Base-by-base conservation (phyloP, 768 basidiomycete species). In the Mycena maculata region DNA sequence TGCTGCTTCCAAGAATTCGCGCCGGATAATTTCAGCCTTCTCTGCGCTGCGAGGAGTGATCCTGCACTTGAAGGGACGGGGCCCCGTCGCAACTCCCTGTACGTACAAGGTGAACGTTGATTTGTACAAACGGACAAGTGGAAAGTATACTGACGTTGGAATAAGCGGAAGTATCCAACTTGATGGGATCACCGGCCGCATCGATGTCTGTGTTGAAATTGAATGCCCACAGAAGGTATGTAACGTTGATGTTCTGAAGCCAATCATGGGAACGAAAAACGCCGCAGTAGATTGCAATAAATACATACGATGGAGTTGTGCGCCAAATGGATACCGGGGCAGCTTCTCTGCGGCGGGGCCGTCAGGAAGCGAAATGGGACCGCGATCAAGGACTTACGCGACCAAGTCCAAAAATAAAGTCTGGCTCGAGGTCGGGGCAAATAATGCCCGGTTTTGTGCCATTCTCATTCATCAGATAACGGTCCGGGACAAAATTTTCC, bases 161-260 rank as follows among this genome's bases (percentile, higher is more conserved):
- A 27, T 72, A 71, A 10, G 57, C 61, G 20, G 57, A 68, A 8
- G 63, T 44, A 60, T 74, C 71, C 28, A 64, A 33, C 15, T 53
- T 33, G 28, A 75, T 63, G 15, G 64, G 25, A 6, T 57, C 42
- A 13, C 65, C 65, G 10, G 18, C 23, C 12, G 53, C 45, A 27
- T 67, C 63, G n/a, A 59, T 50, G 15, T 25, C 60, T 0, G 56
- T 36, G 13, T 30, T 67, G 63, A 77, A 79, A 23, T 75, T 60
- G 69, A 79, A 79, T 3, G 74, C 75, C 77, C 77, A 79, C 5
- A 79, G 25, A 3, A 79, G 69, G 55, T 71, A 73, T 71, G 74
- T 75, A 11, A 60, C 61, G 50, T 73, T 75, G 23, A 79, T 55
- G 23, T 60, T 67, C 65, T 67, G 27, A 6, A 11, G 20, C 39